phyloP scores from a whole-genome alignment of 2,329 filamentous ascomycete genomes.

The Cercospora sp. region DNA sequence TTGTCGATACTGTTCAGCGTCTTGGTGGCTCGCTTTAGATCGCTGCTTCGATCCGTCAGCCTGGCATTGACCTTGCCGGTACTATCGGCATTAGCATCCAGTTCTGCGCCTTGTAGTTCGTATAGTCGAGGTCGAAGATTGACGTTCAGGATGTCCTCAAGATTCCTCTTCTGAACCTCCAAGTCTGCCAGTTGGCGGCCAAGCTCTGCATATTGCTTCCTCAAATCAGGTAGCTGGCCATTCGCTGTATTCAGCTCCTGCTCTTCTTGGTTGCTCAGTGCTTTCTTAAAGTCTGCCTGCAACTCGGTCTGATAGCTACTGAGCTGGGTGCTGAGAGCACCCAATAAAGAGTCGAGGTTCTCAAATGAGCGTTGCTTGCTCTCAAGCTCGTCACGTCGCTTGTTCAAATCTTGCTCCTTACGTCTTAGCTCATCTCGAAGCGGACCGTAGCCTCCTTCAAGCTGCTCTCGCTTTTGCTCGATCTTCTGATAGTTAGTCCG shows the following conservation, averaged over 20 bases:
- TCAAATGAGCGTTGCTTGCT: conserved; percentile 65
- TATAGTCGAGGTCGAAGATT: conserved; percentile 86
- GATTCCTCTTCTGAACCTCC: conserved; percentile 75
- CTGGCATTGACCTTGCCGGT: conserved; percentile 60
- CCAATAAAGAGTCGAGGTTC: conserved; percentile 63
- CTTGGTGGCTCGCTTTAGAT: conserved; percentile 75
- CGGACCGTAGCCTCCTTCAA: conserved; percentile 80
- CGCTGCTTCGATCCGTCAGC: conserved; percentile 75
- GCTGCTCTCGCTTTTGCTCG: conserved; percentile 73
- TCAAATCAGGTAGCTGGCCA: conserved; percentile 68
- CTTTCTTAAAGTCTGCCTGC: conserved; percentile 86
- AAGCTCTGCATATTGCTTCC: conserved; percentile 73
- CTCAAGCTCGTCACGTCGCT: conserved; percentile 71
- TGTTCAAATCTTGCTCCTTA: conserved; percentile 73
- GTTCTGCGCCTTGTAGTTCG: conserved; percentile 74
- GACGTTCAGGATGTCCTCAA: conserved; percentile 86
- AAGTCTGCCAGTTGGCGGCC: conserved; percentile 73
- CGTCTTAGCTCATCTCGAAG: conserved; percentile 73
- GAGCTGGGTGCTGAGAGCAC: conserved; percentile 68
- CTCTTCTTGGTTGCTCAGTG: conserved; percentile 79
- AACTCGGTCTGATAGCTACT: conserved; percentile 78
- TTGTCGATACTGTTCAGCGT: conserved; percentile 65
- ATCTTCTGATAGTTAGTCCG: conserved; percentile 80
- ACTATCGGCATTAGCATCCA: conserved; percentile 58
- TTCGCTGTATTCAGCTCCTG: conserved; percentile 71